Evolutionary conservation across 495 filamentous ascomycete genomes (phyloP).

Genomic region (Tuber melanosporum): DNA sequence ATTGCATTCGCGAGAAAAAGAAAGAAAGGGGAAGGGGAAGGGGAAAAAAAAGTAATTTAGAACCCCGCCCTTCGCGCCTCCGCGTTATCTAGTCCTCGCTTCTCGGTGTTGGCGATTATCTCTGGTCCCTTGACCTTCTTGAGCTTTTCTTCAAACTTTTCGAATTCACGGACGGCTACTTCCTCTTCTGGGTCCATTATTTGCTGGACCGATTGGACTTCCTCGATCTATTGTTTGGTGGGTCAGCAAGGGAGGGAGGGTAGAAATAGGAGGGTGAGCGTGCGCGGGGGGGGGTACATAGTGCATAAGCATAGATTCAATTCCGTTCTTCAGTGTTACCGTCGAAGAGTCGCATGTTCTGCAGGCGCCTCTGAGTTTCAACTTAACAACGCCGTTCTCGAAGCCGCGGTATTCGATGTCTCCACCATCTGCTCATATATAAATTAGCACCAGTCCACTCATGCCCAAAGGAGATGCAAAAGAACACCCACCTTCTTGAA

Average conservation of each 20-base stretch:
- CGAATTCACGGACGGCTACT: slow-evolving; percentile 81
- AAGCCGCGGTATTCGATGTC: slow-evolving; percentile 94
- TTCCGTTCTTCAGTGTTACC: slow-evolving; percentile 90
- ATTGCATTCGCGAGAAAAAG: not conserved
- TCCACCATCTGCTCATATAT: slow-evolving; percentile 60
- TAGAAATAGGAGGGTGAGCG: not conserved
- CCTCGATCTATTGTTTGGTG: slow-evolving; percentile 64
- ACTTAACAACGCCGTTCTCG: slow-evolving; percentile 64
- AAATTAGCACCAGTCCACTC: not conserved
- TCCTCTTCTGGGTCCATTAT: slow-evolving; percentile 89
- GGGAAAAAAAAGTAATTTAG: not conserved
- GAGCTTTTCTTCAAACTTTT: slow-evolving; percentile 93
- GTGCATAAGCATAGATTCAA: slow-evolving; percentile 93
- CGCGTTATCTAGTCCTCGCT: not conserved
- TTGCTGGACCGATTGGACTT: slow-evolving; percentile 88
- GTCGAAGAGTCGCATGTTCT: slow-evolving; percentile 94
- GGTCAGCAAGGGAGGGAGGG: not conserved
- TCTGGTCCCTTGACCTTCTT: slow-evolving; percentile 59
- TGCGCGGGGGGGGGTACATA: slow-evolving; percentile 45
- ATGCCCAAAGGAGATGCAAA: not conserved
- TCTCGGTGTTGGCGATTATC: not conserved
- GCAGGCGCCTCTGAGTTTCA: slow-evolving; percentile 90
- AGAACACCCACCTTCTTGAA: slow-evolving; percentile 59
- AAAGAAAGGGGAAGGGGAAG: not conserved
- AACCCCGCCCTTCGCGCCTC: not conserved